Base-by-base conservation (phyloP, 2,329 filamentous ascomycete genomes). In the Fusarium cyanostomum region DNA sequence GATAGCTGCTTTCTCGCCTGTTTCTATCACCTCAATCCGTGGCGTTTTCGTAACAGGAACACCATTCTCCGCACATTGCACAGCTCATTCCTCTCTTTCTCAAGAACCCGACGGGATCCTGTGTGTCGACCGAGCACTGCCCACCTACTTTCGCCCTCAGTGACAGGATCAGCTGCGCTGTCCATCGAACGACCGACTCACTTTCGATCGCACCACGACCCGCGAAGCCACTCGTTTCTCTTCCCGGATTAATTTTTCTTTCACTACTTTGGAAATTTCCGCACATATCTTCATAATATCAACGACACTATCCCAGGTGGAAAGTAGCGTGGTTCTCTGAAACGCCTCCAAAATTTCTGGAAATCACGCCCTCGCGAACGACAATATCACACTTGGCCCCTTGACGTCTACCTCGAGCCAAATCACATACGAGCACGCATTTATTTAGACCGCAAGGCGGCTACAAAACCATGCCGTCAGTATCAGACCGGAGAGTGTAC, bases 401-500 rank as follows among this genome's bases (percentile, higher is more conserved):
- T 52, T 49, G 45, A 15, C 15, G 41, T 11, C 27, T 41, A 27
- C 31, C 28, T 51, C 31, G 35, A 55, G 28, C 15, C 33, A 50
- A 49, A 34, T 18, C 38, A 44, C 49, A 34, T 38, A 43, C 51
- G 18, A 38, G 46, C 49, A 57, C 27, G 39, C n/a, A 41, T 39
- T 35, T 27, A 33, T 16, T 6, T 31, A 33, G 30, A 42, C 53
- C 56, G 44, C 37, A 30, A 56, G 30, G 27, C 38, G 48, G 33
- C 59, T 24, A 34, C 27, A 38, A 62, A 63, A 86, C 77, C 62
- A 89, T 89, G 86, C 85, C 85, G 76, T 87, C 86, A 69, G 84
- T 86, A 66, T 81, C 86, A 56, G 81, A 85, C 50, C 80, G 86
- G 68, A 83, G 85, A 75, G 75, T 87, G 70, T 88, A 86, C 74